These are phyloP conservation scores for Hericium coralloides DNA, from an alignment of 768 basidiomycete species.

Conservation along the genomic window DNA sequence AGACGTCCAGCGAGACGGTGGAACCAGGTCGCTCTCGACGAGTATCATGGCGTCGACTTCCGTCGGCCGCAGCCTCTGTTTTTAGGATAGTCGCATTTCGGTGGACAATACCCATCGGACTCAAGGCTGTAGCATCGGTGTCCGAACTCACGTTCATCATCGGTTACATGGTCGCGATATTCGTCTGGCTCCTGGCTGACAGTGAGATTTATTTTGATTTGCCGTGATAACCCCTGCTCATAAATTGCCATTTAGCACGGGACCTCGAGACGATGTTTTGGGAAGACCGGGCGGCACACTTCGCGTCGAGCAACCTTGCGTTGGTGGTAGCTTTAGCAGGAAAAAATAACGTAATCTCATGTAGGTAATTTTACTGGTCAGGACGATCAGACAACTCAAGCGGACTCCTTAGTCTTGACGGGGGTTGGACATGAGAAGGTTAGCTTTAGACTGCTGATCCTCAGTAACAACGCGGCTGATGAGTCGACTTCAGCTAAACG, in stretches of 20 bases:
- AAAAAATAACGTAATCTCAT: constrained; percentile 50
- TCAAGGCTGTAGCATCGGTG: constrained; percentile 26
- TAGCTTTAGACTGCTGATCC: neutral
- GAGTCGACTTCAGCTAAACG: constrained; percentile 27
- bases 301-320: constrained; percentile 39
- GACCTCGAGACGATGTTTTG: constrained; percentile 17
- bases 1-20: constrained; percentile 5
- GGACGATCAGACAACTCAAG: neutral
- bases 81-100: constrained; percentile 46
- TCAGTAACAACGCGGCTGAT: neutral
- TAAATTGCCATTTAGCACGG: constrained; percentile 6
- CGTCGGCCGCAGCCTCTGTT: constrained; percentile 28
- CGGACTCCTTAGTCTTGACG: constrained; percentile 30
- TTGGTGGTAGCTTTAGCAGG: constrained; percentile 45
- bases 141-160: constrained; percentile 39
- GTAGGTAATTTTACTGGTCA: constrained; percentile 19
- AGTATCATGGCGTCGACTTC: constrained; percentile 24
- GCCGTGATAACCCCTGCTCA: neutral
- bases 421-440: constrained; percentile 48
- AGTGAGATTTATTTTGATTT: constrained; percentile 26
- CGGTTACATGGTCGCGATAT: constrained; percentile 35
- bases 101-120: constrained; percentile 35
- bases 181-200: constrained; percentile 35
- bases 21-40: constrained; percentile 11
- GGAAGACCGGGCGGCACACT: constrained; percentile 29